Evolutionary conservation across 805 yeast species (phyloP).

Genomic region (Jamesozyma jinghongensis): DNA sequence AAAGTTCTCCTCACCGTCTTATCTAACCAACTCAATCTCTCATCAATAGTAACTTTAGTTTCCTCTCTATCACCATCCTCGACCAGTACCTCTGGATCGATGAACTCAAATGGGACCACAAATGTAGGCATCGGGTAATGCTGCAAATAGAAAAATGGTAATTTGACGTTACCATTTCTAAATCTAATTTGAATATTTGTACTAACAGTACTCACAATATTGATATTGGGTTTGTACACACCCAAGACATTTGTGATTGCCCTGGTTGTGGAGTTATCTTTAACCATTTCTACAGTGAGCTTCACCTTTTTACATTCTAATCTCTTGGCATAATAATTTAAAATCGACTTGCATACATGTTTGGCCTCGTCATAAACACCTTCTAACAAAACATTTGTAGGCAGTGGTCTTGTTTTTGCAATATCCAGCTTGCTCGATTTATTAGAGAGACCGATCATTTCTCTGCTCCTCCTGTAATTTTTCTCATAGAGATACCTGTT

Average conservation of each 20-base stretch:
- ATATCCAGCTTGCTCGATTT: not conserved
- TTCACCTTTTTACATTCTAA: slow-evolving; percentile 19
- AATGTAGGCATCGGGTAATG: slow-evolving; percentile 24
- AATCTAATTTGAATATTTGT: slow-evolving; percentile 30
- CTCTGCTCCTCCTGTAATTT: slow-evolving; percentile 6
- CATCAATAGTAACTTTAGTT: slow-evolving; percentile 2
- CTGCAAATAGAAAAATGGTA: slow-evolving; percentile 27
- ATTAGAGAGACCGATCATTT: not conserved
- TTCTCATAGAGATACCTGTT: slow-evolving; percentile 6
- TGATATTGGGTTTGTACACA: slow-evolving; percentile 25
- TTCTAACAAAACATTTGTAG: slow-evolving; percentile 14
- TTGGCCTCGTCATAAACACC: slow-evolving; percentile 24
- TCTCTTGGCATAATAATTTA: slow-evolving; percentile 22
- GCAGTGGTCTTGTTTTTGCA: not conserved
- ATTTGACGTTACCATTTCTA: slow-evolving; percentile 28
- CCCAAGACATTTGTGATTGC: slow-evolving; percentile 18
- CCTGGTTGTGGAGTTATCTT: slow-evolving; percentile 17
- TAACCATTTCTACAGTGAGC: slow-evolving; percentile 27
- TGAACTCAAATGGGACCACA: slow-evolving; percentile 28
- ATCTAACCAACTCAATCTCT: slow-evolving; percentile 11
- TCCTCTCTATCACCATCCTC: slow-evolving; percentile 7
- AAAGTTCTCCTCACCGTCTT: slow-evolving; percentile 14
- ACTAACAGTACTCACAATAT: slow-evolving; percentile 28
- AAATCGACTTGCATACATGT: slow-evolving; percentile 15
- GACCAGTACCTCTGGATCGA: slow-evolving; percentile 21